phyloP scores from a whole-genome alignment of 106 monocot genomes.

The Acanthochlamys bracteata region DNA sequence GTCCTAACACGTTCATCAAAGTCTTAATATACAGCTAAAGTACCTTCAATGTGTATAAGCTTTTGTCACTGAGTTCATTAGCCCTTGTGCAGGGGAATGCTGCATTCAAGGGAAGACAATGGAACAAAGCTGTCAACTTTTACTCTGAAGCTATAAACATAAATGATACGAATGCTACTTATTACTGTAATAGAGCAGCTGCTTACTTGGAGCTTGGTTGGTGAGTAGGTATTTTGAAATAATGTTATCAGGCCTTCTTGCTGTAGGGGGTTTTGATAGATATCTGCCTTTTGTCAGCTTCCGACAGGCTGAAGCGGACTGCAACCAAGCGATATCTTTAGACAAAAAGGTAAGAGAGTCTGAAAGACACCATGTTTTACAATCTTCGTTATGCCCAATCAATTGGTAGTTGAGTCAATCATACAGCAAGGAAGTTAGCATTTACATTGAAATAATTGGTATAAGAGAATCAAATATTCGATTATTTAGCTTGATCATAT shows the following conservation, averaged over 20 bases:
- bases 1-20: too few species aligned
- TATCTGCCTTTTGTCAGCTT: slow-evolving; percentile 42
- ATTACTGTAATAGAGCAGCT: slow-evolving; percentile 90
- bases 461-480: too few species aligned
- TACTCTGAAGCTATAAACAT: slow-evolving; percentile 93
- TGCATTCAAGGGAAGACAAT: slow-evolving; percentile 78
- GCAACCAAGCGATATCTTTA: slow-evolving; percentile 68
- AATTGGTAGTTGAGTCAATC: too few species aligned
- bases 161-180: slow-evolving; percentile 67
- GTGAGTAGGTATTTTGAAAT: slow-evolving; percentile 18
- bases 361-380: neutral
- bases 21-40: too few species aligned
- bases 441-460: too few species aligned
- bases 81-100: slow-evolving; percentile 64
- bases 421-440: too few species aligned
- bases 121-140: slow-evolving; percentile 79
- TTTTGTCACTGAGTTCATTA: neutral
- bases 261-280: neutral
- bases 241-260: too few species aligned
- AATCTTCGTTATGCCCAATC: too few species aligned
- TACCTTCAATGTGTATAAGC: too few species aligned
- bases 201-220: slow-evolving; percentile 91
- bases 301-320: slow-evolving; percentile 94
- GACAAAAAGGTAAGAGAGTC: slow-evolving; percentile 92
- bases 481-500: too few species aligned